A percentile compares a stretch with the other conserved stretches of the same genome.
Evolutionary conservation across 371 early-diverging fungal genomes (phyloP).

Genomic region (Saksenaea oblongispora): DNA sequence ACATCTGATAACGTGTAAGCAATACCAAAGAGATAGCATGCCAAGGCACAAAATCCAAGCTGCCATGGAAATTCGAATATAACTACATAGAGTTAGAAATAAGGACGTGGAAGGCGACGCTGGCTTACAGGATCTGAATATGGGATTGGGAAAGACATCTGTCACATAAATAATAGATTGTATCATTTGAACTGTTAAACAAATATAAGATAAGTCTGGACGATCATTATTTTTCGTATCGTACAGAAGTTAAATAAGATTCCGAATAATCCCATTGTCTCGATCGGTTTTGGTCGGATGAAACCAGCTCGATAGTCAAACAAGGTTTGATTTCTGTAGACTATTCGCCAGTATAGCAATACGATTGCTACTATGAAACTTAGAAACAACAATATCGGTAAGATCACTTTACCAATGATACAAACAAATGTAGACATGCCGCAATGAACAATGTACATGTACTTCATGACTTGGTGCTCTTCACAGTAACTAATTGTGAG

Average conservation of each 20-base stretch:
- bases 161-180: slow-evolving; percentile 21
- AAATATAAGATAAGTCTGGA: not conserved
- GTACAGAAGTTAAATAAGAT: slow-evolving; percentile 19
- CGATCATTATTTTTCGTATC: not conserved
- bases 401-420: slow-evolving; percentile 14
- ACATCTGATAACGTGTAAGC: slow-evolving; percentile 41
- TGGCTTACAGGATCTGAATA: not conserved
- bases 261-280: slow-evolving; percentile 19
- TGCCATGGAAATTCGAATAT: slow-evolving; percentile 46
- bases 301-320: slow-evolving; percentile 20
- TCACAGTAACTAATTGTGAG: slow-evolving; percentile 16
- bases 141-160: not conserved
- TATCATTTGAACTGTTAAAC: slow-evolving; percentile 29
- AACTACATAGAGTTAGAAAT: slow-evolving; percentile 14
- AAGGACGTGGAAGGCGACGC: not conserved
- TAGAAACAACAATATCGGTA: not conserved
- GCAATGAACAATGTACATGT: slow-evolving; percentile 15
- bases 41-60: slow-evolving; percentile 36
- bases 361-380: not conserved
- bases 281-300: slow-evolving; percentile 28
- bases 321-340: slow-evolving; percentile 16
- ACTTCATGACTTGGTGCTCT: slow-evolving; percentile 8
- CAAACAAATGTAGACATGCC: slow-evolving; percentile 15
- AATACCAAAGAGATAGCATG: slow-evolving; percentile 44
- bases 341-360: slow-evolving; percentile 17